Evolutionary conservation across 1,139 yeast species (phyloP), one percentile per base, ranked within the genome.

Genomic region (Hanseniaspora uvarum): DNA sequence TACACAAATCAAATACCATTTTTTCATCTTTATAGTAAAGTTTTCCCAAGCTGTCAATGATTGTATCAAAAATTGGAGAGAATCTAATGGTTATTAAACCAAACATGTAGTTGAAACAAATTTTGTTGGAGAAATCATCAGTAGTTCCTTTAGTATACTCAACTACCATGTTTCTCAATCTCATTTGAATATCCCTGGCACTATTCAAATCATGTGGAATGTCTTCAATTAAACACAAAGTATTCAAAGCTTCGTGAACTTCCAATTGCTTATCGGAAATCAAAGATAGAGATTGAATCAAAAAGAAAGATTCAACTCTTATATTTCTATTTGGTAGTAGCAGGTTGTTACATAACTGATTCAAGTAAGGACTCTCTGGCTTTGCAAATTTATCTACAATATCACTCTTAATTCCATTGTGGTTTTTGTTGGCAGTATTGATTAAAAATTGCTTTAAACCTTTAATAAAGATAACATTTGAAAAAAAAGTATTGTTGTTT

Each of bases 11-110:
- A 95, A 96, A 89, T 1, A 86, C 72, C 6, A 71, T 57, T 0
- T 67, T 67, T 5, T 75, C 72, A 53, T 76, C 70, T 52, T 73
- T 73, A 12, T 68, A 71, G 12, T 72, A 67, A 10, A 83, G 66
- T 7, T 65, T 62, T 0, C 82, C 78, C 10, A 86, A 63, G 6
- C 77, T 74, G 58, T 83, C 92, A 55, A 74, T 71, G 2, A 85
- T 83, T 5, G 85, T 86, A 21, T 78, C 77, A 95, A 95, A 87
- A 30, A 83, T 74, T 1, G 98, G 98, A 57, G 87, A 85, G 62
- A 92, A 88, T 58, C 79, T 78, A 47, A 81, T 81, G 1, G 88
- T 75, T 50, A 89, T 69, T 58, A 85, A 72, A 28, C 96, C 97
- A 65, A 87, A 79, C 53, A 83, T 58, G 63, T 75, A 86, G 37